Conservation (phyloP, 352 stramenopile species). For the Pythium plurisporium region DNA sequence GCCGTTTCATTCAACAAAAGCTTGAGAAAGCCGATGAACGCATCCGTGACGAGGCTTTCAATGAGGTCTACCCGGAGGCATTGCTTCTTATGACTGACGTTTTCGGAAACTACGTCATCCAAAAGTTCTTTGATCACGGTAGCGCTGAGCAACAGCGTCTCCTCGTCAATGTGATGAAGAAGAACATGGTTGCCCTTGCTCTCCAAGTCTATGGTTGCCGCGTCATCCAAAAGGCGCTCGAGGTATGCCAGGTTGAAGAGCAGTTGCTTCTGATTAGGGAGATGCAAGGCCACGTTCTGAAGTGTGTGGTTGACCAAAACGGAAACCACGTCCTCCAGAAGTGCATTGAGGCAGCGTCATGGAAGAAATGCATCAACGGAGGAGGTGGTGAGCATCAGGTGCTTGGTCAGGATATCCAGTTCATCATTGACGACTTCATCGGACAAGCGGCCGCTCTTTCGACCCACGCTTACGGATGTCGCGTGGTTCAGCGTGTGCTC, state of each 20-base stretch:
- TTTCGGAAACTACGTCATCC: slow-evolving; percentile 99
- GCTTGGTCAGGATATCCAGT: slow-evolving; percentile 91
- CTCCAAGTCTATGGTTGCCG: slow-evolving; percentile 96
- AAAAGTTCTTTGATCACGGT: slow-evolving; percentile 97
- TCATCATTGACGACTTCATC: slow-evolving; percentile 96
- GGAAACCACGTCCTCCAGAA: slow-evolving; percentile 99
- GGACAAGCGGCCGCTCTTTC: slow-evolving; percentile 89
- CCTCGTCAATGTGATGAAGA: slow-evolving; percentile 84
- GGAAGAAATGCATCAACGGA: slow-evolving; percentile 24
- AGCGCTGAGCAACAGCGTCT: slow-evolving; percentile 82
- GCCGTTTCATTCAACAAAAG: slow-evolving; percentile 87
- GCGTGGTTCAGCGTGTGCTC: slow-evolving; percentile 97
- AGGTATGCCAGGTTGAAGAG: slow-evolving; percentile 81
- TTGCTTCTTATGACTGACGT: slow-evolving; percentile 90
- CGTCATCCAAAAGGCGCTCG: slow-evolving; percentile 94
- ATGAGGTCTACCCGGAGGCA: slow-evolving; percentile 77
- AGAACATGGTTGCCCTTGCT: slow-evolving; percentile 93
- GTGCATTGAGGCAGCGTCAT: slow-evolving; percentile 91
- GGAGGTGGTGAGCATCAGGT: slow-evolving; percentile 27
- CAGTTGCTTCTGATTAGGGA: slow-evolving; percentile 77
- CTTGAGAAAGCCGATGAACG: slow-evolving; percentile 80
- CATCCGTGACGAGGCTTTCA: slow-evolving; percentile 68
- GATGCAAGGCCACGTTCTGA: slow-evolving; percentile 76
- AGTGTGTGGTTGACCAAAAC: slow-evolving; percentile 97
- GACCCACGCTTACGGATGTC: slow-evolving; percentile 97